Evolutionary conservation across 257 asterid genomes (phyloP).

Genomic region (Ballota nigra): DNA sequence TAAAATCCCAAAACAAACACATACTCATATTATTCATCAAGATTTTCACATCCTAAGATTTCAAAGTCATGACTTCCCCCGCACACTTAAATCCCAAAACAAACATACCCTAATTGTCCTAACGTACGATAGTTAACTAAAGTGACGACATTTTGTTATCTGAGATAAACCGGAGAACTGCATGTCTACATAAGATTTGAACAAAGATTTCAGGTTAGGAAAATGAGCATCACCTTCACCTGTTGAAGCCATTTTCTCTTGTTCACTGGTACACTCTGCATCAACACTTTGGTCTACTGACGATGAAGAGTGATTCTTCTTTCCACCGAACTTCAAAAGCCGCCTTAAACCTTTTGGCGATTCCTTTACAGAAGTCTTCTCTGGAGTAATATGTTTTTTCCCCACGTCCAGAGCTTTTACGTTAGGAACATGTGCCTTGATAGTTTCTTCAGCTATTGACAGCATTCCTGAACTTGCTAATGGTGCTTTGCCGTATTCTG

Average conservation of each 20-base stretch:
- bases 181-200: not conserved
- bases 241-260: constrained; percentile 45
- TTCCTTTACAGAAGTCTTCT: constrained; percentile 57
- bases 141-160: not conserved
- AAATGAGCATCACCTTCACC: constrained; percentile 62
- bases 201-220: constrained; percentile 24
- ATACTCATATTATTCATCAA: no score
- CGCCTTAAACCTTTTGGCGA: constrained; percentile 76
- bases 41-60: no score
- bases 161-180: not conserved
- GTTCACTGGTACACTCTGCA: constrained; percentile 52
- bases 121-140: constrained; percentile 20
- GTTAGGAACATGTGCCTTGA: constrained; percentile 41
- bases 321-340: constrained; percentile 82
- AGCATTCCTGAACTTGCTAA: constrained; percentile 29
- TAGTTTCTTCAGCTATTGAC: constrained; percentile 43
- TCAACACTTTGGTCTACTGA: constrained; percentile 64
- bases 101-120: no score
- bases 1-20: no score
- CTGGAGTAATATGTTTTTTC: constrained; percentile 39
- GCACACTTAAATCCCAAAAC: no score
- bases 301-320: constrained; percentile 59
- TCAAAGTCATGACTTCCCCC: no score
- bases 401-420: constrained; percentile 43
- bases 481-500: constrained; percentile 49